Evolutionary conservation across 192 early-diverging fungal species (phyloP).

Genomic region (Funneliformis geosporum): DNA sequence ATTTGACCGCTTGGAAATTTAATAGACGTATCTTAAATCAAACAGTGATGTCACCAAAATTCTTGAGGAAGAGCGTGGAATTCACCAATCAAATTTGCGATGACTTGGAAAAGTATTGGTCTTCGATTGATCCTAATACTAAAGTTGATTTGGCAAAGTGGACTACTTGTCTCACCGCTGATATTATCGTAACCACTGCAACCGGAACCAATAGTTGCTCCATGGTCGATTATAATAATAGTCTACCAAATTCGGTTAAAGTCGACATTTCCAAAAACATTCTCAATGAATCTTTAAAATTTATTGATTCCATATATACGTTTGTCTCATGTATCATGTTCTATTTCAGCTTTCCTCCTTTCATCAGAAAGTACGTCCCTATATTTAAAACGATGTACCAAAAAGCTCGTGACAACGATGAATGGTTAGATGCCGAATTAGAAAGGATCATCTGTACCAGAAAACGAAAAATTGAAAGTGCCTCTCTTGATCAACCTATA

Average conservation of each 20-base stretch:
- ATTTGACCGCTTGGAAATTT: not conserved
- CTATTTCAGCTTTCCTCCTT: not conserved
- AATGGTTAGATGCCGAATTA: not conserved
- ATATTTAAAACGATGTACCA: not conserved
- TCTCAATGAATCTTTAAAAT: not conserved
- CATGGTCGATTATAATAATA: not conserved
- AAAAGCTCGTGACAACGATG: not conserved
- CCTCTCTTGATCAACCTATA: not conserved
- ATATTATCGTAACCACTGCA: not conserved
- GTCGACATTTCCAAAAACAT: not conserved
- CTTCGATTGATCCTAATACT: not conserved
- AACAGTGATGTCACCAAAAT: not conserved
- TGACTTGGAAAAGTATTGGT: slow-evolving; percentile 8
- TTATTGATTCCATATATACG: not conserved
- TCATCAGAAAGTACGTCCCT: not conserved
- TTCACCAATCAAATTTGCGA: not conserved
- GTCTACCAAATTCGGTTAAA: not conserved
- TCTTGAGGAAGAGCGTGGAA: not conserved
- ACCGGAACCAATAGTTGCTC: not conserved
- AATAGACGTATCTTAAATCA: not conserved
- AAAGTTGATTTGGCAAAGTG: slow-evolving; percentile 8
- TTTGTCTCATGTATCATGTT: not conserved
- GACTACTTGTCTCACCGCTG: not conserved
- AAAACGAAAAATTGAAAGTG: not conserved
- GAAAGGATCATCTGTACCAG: not conserved